Base-by-base conservation (phyloP, 129 eudicot genomes). In the Artemisia argyi region DNA sequence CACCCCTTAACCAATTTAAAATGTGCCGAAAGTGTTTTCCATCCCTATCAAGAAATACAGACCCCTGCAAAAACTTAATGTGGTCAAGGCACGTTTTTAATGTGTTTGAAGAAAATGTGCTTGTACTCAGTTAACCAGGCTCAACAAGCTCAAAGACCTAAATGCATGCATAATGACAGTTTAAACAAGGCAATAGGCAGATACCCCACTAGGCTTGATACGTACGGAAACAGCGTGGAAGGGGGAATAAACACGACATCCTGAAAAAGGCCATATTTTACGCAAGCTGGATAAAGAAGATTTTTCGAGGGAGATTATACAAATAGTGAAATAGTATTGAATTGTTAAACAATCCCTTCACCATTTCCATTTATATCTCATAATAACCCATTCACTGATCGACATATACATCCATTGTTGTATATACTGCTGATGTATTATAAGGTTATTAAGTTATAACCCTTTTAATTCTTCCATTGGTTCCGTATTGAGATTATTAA, bases 1-100 rank as follows among this genome's bases (percentile, higher is more conserved):
- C 96, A 83, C 89, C 96, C 81, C 98, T 85, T 82, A 92, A 73
- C 98, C 98, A 92, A 76, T 92, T 92, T 69, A 89, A 78, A 48
- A 92, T 79, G 75, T 89, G 92, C 48, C 96, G 85, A 72, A 92
- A 89, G 79, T 87, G 95, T 75, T 85, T 92, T 26, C 98, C 98
- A 61, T 92, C 98, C 85, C 98, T 89, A 65, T 92, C 98, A 32
- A 92, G 84, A 76, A 89, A 92, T n/a, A 92, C 81, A 66, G 77
- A 89, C 35, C 98, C 98, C 97, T 92, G 88, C 74, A 84, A 58
- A 22, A 79, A 61, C 18, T 30, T 22, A 52, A 70, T 46, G 24
- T 58, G 39, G 42, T 76, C 66, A 76, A 30, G 66, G 14, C 55
- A 28, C 66, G 65, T 65, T 74, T 47, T 51, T 65, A 68, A 10